Conservation (phyloP, 1,139 yeast genomes). For the Candida dubliniensis region DNA sequence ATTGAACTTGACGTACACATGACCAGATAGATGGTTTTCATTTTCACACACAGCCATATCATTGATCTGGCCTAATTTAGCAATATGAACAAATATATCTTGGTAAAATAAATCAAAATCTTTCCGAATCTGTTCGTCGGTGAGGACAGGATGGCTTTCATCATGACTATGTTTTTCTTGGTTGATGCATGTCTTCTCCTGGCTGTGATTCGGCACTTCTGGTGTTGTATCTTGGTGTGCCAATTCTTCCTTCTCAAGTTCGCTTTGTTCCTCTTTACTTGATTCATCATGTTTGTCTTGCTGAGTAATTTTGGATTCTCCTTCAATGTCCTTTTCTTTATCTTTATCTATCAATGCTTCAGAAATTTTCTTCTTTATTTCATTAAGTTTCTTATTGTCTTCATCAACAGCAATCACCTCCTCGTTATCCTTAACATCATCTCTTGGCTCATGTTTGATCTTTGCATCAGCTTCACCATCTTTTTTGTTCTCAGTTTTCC, state of each 20-base stretch:
- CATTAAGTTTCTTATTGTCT: not conserved
- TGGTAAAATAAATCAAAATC: slow-evolving; percentile 67
- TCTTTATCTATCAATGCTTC: too few relatives aligned
- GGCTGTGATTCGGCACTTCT: too few relatives aligned
- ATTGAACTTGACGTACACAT: slow-evolving; percentile 69
- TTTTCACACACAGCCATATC: slow-evolving; percentile 80
- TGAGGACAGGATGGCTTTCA: slow-evolving; percentile 14
- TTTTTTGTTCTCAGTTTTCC: not conserved
- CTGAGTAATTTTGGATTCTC: too few relatives aligned
- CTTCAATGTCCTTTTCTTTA: too few relatives aligned
- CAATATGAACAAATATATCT: slow-evolving; percentile 70
- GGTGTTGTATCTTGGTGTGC: too few relatives aligned
- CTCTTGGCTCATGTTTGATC: not conserved
- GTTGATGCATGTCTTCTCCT: too few relatives aligned
- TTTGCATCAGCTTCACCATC: not conserved
- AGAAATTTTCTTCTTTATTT: too few relatives aligned
- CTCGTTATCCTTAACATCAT: not conserved
- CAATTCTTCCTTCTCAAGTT: too few relatives aligned
- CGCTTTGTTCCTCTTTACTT: too few relatives aligned
- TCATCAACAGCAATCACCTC: not conserved
- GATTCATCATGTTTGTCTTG: too few relatives aligned
- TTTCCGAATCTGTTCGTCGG: slow-evolving; percentile 45
- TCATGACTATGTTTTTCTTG: not conserved
- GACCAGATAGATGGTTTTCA: slow-evolving; percentile 78
- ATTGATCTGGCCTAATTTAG: slow-evolving; percentile 63